Evolutionary conservation across 371 early-diverging fungal species (phyloP).

Genomic region (Rhizomucor miehei): DNA sequence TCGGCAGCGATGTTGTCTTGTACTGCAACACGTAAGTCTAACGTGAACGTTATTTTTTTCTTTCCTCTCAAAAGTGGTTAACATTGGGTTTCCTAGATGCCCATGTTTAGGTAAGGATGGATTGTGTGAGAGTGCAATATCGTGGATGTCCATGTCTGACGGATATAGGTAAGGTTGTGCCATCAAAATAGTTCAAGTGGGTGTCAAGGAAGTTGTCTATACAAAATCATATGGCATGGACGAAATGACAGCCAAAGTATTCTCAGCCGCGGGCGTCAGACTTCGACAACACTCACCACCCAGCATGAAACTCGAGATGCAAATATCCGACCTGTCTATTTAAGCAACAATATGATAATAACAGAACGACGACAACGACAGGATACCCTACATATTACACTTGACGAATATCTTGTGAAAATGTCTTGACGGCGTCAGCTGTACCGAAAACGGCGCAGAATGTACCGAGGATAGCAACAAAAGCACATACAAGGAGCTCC

Average conservation of each 20-base stretch:
- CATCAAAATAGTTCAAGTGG: constrained; percentile 94
- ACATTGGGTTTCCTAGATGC: constrained; percentile 32
- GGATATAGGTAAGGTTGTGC: constrained; percentile 79
- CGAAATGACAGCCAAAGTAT: constrained; percentile 72
- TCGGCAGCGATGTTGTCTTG: constrained; percentile 63
- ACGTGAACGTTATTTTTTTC: background rate
- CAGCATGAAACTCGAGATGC: constrained; percentile 36
- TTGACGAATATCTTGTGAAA: constrained; percentile 30
- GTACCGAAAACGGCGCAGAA: constrained; percentile 72
- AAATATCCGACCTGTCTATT: constrained; percentile 3
- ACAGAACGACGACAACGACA: no score
- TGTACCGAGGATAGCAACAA: constrained; percentile 60
- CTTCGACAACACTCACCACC: constrained; percentile 79
- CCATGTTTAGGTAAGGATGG: constrained; percentile 66
- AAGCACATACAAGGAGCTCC: constrained; percentile 51
- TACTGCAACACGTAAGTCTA: constrained; percentile 86
- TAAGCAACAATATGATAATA: no score
- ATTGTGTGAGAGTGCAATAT: background rate
- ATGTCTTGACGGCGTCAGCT: constrained; percentile 61
- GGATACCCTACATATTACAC: background rate
- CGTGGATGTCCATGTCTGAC: constrained; percentile 6
- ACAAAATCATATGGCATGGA: constrained; percentile 89
- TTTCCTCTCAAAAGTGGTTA: background rate
- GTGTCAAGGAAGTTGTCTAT: constrained; percentile 92
- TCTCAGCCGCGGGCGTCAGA: constrained; percentile 76